These are phyloP conservation scores for Scytalidium sp. DNA, from an alignment of 2,329 filamentous ascomycete genomes.

Conservation along the genomic window DNA sequence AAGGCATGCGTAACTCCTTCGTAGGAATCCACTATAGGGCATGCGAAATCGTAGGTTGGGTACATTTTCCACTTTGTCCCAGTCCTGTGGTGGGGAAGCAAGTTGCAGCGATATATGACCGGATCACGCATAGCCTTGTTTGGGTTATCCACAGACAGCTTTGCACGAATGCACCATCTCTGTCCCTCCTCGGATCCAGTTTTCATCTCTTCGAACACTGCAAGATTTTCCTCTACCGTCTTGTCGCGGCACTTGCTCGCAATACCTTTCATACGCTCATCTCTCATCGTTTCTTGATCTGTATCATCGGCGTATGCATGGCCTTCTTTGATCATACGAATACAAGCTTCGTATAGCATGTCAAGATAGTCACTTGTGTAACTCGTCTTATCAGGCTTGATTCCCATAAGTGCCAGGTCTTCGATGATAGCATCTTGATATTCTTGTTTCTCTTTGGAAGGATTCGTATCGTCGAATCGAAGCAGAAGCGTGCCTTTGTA, in stretches of 20 bases:
- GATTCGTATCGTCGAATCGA: slow-evolving; percentile 94
- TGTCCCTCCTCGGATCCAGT: slow-evolving; percentile 72
- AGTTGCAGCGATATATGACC: slow-evolving; percentile 92
- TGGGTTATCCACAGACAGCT: slow-evolving; percentile 81
- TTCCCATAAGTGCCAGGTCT: slow-evolving; percentile 83
- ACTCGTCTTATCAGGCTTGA: slow-evolving; percentile 77
- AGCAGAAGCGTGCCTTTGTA: slow-evolving; percentile 86
- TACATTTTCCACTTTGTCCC: slow-evolving; percentile 81
- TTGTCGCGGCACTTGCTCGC: slow-evolving; percentile 75
- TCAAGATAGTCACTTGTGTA: slow-evolving; percentile 96
- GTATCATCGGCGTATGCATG: slow-evolving; percentile 92
- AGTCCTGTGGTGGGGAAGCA: slow-evolving; percentile 67
- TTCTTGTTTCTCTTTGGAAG: slow-evolving; percentile 91
- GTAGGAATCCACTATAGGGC: slow-evolving; percentile 74
- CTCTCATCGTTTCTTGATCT: slow-evolving; percentile 77
- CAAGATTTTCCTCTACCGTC: slow-evolving; percentile 74
- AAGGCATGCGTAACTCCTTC: slow-evolving; percentile 84
- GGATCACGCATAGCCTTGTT: slow-evolving; percentile 94
- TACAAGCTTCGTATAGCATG: slow-evolving; percentile 77
- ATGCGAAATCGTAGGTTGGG: slow-evolving; percentile 84
- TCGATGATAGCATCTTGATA: slow-evolving; percentile 89
- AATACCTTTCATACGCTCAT: slow-evolving; percentile 77
- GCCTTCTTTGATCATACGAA: slow-evolving; percentile 77
- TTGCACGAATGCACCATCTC: slow-evolving; percentile 86
- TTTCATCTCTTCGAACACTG: slow-evolving; percentile 90